Evolutionary conservation across 2,329 filamentous ascomycete genomes (phyloP), one percentile per base, ranked within the genome.

Genomic region (Neopestalotiopsis sp.): DNA sequence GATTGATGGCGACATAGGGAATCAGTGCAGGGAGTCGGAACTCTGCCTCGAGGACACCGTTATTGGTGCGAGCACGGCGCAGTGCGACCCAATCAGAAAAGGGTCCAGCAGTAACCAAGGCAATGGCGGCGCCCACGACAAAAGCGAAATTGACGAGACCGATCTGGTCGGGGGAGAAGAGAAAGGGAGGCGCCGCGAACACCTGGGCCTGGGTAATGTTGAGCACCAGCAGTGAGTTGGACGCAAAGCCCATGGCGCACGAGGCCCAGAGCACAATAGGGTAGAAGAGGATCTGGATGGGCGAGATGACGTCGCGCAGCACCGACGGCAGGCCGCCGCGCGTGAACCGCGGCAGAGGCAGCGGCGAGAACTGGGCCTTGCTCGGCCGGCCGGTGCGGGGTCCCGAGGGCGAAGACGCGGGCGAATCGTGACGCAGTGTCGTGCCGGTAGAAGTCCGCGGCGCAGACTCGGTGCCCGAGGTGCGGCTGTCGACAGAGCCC

Each of bases 181-280:
- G 73, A 71, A 87, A 87, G 0, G 84, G 83, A 10, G 82, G 81
- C 2, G 80, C 78, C 6, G 73, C 78, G 68, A 87, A 81, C 1
- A 84, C 78, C 14, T 82, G 80, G 1, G 84, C 84, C 71, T 87
- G 81, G 10, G 83, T 86, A n/a, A 87, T 77, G 74, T 86, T 86
- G 72, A 85, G 84, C 66, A 83, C 81, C 4, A 87, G 81, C 17
- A 86, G 78, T 28, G 71, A 71, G 73, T 76, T 79, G n/a, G 75
- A 73, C 6, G 76, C 73, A 68, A 75, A 77, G 32, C 74, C 75
- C 74, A 78, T 76, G 12, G 73, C 63, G 9, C 76, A 65, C 1
- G 76, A 61, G 1, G 76, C 76, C 73, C 74, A 78, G 10, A 74
- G 67, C 9, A 78, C 75, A 70, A 79, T 79, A 24, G 78, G 77